phyloP scores from a whole-genome alignment of 2,329 filamentous ascomycete species.

The Talaromyces sp. region DNA sequence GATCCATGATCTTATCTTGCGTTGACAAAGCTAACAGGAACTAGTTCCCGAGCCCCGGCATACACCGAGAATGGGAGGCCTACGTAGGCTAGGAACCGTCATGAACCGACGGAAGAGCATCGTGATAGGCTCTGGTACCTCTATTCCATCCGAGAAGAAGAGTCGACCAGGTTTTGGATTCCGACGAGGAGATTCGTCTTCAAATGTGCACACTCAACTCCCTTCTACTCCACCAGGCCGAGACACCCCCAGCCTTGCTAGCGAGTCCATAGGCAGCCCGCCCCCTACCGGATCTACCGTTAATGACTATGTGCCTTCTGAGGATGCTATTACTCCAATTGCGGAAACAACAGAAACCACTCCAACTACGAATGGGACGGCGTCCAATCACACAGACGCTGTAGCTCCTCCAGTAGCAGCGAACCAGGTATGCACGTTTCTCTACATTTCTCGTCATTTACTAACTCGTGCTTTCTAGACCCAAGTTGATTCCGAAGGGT shows the following conservation, averaged over 20 bases:
- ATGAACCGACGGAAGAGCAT: conserved; percentile 49
- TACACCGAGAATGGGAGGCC: conserved; percentile 43
- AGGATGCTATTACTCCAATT: conserved; percentile 25
- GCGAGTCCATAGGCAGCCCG: conserved; percentile 17
- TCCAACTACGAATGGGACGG: conserved; percentile 31
- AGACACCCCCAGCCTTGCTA: conserved; percentile 33
- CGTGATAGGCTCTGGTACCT: conserved; percentile 35
- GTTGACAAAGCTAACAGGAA: conserved; percentile 13
- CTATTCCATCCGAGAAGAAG: conserved; percentile 40
- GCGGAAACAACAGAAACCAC: conserved; percentile 25
- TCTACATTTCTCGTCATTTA: neutral
- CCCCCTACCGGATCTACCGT: conserved; percentile 9
- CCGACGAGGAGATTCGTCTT: conserved; percentile 42
- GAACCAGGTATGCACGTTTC: conserved; percentile 10
- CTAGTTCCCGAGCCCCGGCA: conserved; percentile 40
- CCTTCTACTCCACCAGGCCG: conserved; percentile 28
- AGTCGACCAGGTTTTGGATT: conserved; percentile 46
- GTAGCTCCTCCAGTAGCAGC: neutral
- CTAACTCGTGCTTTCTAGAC: conserved; percentile 24
- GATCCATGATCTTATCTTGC: neutral
- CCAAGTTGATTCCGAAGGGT: conserved; percentile 43
- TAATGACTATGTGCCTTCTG: conserved; percentile 26
- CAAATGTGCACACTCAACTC: conserved; percentile 39
- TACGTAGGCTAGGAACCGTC: conserved; percentile 49
- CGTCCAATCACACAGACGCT: conserved; percentile 1